Percentiles rank a stretch among this genome's conserved stretches.
Conservation (phyloP, 2,329 filamentous ascomycete species). For the Rhynchosporium agropyri region DNA sequence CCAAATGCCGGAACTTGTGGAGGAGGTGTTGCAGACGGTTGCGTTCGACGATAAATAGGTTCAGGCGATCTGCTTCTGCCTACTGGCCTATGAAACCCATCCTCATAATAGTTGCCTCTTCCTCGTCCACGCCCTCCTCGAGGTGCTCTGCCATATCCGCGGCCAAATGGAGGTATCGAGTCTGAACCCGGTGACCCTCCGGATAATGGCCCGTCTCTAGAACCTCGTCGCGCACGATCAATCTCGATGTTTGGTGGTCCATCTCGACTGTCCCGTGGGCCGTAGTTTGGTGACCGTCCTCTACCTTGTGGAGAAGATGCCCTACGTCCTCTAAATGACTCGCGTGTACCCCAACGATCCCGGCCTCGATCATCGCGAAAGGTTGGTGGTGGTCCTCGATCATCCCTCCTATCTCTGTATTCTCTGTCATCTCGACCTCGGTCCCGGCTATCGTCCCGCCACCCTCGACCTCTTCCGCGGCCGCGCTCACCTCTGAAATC, state of each 20-base stretch:
- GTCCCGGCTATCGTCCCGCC: slow-evolving; percentile 64
- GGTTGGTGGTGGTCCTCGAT: slow-evolving; percentile 47
- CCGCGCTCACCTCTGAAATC: slow-evolving; percentile 55
- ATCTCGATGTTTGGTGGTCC: slow-evolving; percentile 65
- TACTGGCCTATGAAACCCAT: slow-evolving; percentile 44
- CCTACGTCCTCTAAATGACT: slow-evolving; percentile 56
- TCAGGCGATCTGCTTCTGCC: slow-evolving; percentile 42
- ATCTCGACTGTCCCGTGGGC: slow-evolving; percentile 53
- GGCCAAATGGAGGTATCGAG: slow-evolving; percentile 46
- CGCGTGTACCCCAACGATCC: slow-evolving; percentile 31
- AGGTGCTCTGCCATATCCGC: slow-evolving; percentile 54
- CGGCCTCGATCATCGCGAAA: slow-evolving; percentile 58
- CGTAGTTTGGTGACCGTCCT: slow-evolving; percentile 68
- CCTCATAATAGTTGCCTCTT: slow-evolving; percentile 59
- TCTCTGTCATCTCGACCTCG: slow-evolving; percentile 53
- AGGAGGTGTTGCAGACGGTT: slow-evolving; percentile 55
- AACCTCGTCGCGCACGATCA: slow-evolving; percentile 67
- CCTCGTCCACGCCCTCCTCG: slow-evolving; percentile 52
- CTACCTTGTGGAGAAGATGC: slow-evolving; percentile 64
- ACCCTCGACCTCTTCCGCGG: slow-evolving; percentile 46
- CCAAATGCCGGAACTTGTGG: slow-evolving; percentile 59
- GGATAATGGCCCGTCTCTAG: slow-evolving; percentile 72
- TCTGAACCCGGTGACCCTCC: slow-evolving; percentile 73
- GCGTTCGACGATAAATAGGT: slow-evolving; percentile 39
- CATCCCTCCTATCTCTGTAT: slow-evolving; percentile 57